Evolutionary conservation across 495 filamentous ascomycete genomes (phyloP), one percentile per base, ranked within the genome.

Genomic region (Diplogelasinospora grovesii): DNA sequence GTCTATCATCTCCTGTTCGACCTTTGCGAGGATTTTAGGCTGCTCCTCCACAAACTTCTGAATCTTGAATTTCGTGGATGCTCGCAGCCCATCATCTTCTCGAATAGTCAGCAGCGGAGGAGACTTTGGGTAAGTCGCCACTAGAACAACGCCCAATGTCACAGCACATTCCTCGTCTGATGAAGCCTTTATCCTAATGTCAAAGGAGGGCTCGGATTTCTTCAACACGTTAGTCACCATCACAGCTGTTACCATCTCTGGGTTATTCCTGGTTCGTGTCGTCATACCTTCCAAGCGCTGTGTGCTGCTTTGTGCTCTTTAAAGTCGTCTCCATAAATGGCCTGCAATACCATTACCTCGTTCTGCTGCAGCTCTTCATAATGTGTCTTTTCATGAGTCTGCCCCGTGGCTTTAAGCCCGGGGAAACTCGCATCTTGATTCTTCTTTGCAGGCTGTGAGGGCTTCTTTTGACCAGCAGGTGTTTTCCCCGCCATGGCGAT

Each of bases 271-370:
- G 16, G 3, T 7, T n/a, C n/a, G n/a, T 16, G 2, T 16, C 8
- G 29, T 21, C 68, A 34, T 66, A 87, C 84, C 70, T 94, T 86
- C 92, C 92, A 98, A 26, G 89, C 89, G 29, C 78, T 80, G 29
- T 75, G 75, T 53, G 81, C 78, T 20, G 75, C 65, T 46, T 79
- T 75, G 41, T 89, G 78, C 46, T 86, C 76, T 50, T 79, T 65
- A 56, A 84, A 97, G 54, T 97, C 92, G 33, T 96, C 89, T 53
- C 82, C 84, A 54, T 92, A 98, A 27, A 98, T 95, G 4, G 93
- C 86, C 39, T 82, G 71, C 34, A 98, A 68, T 9, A 79, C 92
- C 62, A 93, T 81, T 23, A 90, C 69, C 67, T 98, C 92, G 56
- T 95, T 81, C 41, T 83, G 67, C 66, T 97, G 92, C 15, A 82